Evolutionary conservation across 768 basidiomycete genomes (phyloP), one percentile per base, ranked within the genome.

Genomic region (Russula earlei): DNA sequence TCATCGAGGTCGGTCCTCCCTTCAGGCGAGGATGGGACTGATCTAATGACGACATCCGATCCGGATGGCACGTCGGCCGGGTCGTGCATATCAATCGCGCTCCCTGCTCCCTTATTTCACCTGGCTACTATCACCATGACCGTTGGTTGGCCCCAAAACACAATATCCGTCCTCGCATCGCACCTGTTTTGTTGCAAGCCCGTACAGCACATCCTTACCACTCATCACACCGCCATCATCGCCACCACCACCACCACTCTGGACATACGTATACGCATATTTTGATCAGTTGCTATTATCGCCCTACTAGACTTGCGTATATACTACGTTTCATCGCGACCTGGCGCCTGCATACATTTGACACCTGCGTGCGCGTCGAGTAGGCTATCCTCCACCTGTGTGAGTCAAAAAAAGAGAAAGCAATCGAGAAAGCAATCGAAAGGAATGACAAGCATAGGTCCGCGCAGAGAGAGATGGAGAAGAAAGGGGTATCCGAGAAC

Each of bases 1-100:
- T 98, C 50, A 79, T 97, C 25, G 95, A 98, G 84, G 92, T 93
- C 67, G 49, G 80, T 72, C 15, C 38, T 27, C 24, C 45, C 25
- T 17, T 19, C 8, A 17, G 20, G 22, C 17, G 38, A 15, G 17
- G 11, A 36, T 45, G 24, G 45, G 43, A 55, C 41, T 36, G 11
- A 3, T 7, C 20, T 54, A 14, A 56, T 65, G 34, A 43, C n/a
- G 46, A 19, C n/a, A 11, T 58, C 6, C 25, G 27, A 48, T 14
- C 49, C 47, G 78, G 78, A 79, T 79, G 77, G 78, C 72, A 6
- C 74, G 77, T 49, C 69, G 77, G 62, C 78, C 78, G 7, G 66
- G 77, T 37, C 74, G 74, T 50, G 75, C 76, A 64, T 78, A 79
- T 63, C 64, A 79, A 48, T 78, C 70, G 64, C 41, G 10, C 36